Base-by-base conservation (phyloP, 768 basidiomycete genomes). In the Podaxis mareebaensis region DNA sequence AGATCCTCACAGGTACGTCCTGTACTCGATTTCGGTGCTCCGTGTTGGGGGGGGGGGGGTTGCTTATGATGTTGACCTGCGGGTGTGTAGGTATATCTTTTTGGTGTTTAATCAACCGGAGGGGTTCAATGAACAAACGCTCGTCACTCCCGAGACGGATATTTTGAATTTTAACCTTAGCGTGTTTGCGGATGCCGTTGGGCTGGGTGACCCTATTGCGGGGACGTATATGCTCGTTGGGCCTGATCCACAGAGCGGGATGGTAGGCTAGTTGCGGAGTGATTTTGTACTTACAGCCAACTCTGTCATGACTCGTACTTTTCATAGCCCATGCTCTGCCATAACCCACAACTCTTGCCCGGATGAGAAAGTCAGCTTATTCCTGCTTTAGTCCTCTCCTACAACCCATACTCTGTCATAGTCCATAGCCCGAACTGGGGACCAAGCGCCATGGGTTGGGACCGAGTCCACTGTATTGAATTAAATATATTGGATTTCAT, bases 141-240 rank as follows among this genome's bases (percentile, higher is more conserved):
- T 77, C 7, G 71, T 83, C 12, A 80, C 75, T 13, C 44, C 79
- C 4, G 67, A 72, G 3, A 78, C 76, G 1, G 66, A 77, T 10
- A 68, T 78, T 52, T 52, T 59, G 1, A 33, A 68, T 17, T 83
- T 81, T 71, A 81, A 82, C 56, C 75, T 83, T 44, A 81, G 77
- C 60, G 40, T 68, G 20, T 84, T 83, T 63, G 80, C 79, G 0
- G 64, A 64, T 7, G 73, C 69, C 11, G 77, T 79, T 22, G 74
- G 77, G 10, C 70, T 84, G 13, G 82, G 82, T n/a, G 67, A 74
- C 15, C 81, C 82, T 0, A 73, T 84, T 42, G 83, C 74, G 15
- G 83, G 82, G 36, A 81, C 79, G 0, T 84, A 80, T 67, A 82
- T 83, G 79, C 68, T 76, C 13, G 82, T 81, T 12, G 39, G 1